Evolutionary conservation across 305 asterid species (phyloP).

Genomic region (Fraxinus greggii): DNA sequence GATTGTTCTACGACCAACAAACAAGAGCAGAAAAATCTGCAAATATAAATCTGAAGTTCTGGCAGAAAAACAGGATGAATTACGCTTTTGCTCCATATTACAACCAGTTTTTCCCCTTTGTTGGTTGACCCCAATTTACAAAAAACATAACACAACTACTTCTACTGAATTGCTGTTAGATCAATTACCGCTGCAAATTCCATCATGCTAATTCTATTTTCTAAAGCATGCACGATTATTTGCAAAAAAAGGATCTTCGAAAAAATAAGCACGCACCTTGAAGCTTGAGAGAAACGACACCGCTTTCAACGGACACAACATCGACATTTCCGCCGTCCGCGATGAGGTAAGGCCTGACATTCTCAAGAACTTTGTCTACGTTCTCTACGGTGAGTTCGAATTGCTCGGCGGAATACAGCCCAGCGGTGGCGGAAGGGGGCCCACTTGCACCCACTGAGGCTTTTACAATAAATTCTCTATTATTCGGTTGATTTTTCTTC

Average conservation of each 20-base stretch:
- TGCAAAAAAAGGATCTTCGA: not conserved
- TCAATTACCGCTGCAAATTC: not conserved
- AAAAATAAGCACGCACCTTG: slow-evolving; percentile 44
- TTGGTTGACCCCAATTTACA: not conserved
- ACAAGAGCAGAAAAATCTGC: not conserved
- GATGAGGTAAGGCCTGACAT: slow-evolving; percentile 89
- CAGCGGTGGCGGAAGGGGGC: slow-evolving; percentile 10
- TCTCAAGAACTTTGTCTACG: slow-evolving; percentile 81
- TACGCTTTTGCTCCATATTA: not conserved
- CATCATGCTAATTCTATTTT: not conserved
- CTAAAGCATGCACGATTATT: not conserved
- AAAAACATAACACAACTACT: not conserved
- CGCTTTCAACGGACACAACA: slow-evolving; percentile 75
- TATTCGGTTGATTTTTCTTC: slow-evolving; percentile 19
- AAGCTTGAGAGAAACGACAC: slow-evolving; percentile 84
- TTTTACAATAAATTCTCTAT: slow-evolving; percentile 27
- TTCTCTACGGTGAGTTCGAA: slow-evolving; percentile 70
- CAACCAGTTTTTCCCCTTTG: not conserved
- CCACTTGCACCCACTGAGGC: slow-evolving; percentile 34
- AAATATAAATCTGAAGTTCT: not conserved
- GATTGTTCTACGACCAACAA: not conserved
- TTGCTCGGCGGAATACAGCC: slow-evolving; percentile 72
- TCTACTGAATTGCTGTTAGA: not conserved
- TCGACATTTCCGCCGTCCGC: slow-evolving; percentile 90
- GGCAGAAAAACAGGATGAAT: not conserved